These are phyloP conservation scores for Phytophthora sp. DNA, from an alignment of 352 stramenopile genomes.

Conservation along the genomic window DNA sequence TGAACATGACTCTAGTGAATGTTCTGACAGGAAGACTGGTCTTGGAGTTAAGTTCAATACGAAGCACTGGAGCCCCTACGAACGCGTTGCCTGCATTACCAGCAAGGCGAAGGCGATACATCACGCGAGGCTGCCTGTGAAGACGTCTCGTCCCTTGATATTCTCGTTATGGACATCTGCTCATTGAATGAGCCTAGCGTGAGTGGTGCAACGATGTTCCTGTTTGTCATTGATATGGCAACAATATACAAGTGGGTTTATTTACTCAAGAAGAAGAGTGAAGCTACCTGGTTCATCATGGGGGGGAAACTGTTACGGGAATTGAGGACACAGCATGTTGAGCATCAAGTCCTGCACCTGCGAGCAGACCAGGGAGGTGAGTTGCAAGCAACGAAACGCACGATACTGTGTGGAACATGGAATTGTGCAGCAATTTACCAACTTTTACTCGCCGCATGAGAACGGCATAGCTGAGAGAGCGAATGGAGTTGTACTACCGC, in stretches of 20 bases:
- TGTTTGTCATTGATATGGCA: conserved; percentile 20
- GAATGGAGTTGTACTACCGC: neutral
- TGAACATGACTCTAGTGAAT: conserved; percentile 4
- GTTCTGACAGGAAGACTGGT: neutral
- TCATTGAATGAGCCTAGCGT: conserved; percentile 9
- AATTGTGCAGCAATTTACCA: neutral
- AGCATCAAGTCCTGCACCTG: neutral
- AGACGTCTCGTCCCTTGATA: neutral
- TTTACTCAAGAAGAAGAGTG: conserved; percentile 10
- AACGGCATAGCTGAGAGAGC: neutral
- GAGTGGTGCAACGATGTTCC: conserved; percentile 2
- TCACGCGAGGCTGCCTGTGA: neutral
- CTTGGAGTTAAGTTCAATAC: conserved; percentile 9
- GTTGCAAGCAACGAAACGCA: neutral
- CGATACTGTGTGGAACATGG: neutral
- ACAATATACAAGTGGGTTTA: conserved; percentile 22
- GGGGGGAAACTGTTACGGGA: neutral
- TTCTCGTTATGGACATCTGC: conserved; percentile 11
- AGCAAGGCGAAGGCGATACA: conserved; percentile 1
- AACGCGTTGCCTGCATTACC: conserved; percentile 8
- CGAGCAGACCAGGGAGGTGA: neutral
- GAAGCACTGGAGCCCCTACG: conserved; percentile 1
- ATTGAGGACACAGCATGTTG: conserved; percentile 14
- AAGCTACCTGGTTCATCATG: conserved; percentile 7
- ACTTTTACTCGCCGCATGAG: neutral